phyloP scores from a whole-genome alignment of 2,329 filamentous ascomycete genomes.

The Pseudogymnoascus sp. region DNA sequence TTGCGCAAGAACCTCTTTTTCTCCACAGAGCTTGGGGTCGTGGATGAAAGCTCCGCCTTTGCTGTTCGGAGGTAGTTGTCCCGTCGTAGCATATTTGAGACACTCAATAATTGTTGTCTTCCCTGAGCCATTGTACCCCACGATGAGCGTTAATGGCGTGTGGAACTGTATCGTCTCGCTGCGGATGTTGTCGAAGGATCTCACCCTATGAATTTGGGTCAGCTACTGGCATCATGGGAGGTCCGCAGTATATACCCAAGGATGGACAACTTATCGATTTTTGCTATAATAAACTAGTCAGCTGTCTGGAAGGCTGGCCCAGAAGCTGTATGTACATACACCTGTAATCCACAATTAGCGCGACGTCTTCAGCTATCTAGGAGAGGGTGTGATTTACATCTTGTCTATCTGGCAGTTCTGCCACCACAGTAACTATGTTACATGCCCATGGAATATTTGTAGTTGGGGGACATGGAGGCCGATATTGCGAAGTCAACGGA shows the following conservation, averaged over 20 bases:
- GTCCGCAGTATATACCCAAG: constrained; percentile 25
- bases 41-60: constrained; percentile 90
- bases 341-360: constrained; percentile 4
- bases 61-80: constrained; percentile 84
- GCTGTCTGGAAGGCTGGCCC: neutral
- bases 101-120: constrained; percentile 99
- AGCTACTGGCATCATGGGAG: neutral
- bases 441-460: constrained; percentile 1
- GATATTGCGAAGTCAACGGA: neutral
- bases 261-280: constrained; percentile 84
- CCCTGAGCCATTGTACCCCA: constrained; percentile 93
- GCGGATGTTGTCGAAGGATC: constrained; percentile 72
- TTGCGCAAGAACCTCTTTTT: constrained; percentile 83
- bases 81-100: constrained; percentile 95
- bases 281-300: constrained; percentile 45
- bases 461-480: neutral
- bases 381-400: neutral
- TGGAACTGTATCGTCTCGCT: constrained; percentile 80
- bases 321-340: neutral
- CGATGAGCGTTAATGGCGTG: constrained; percentile 87
- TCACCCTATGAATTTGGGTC: constrained; percentile 41
- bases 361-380: neutral
- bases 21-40: constrained; percentile 84
- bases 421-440: constrained; percentile 2
- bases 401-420: constrained; percentile 1